These are phyloP conservation scores for Besnoitia besnoiti DNA, from an alignment of 169 alveolate genomes.

Conservation along the genomic window DNA sequence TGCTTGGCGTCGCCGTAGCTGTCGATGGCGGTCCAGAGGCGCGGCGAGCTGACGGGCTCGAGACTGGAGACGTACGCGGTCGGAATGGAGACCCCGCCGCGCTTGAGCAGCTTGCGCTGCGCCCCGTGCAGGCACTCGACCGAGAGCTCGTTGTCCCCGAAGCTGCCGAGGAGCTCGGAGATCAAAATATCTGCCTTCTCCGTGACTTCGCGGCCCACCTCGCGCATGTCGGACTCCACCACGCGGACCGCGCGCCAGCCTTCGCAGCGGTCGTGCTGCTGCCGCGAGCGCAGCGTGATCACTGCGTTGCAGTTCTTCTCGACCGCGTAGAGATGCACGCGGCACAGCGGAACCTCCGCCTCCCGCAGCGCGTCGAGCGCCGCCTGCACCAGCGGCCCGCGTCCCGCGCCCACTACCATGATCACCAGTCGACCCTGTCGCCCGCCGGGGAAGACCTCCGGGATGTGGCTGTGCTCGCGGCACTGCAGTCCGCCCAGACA, in stretches of 20 bases:
- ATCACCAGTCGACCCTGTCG: constrained; percentile 52
- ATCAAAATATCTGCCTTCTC: constrained; percentile 82
- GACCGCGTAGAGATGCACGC: constrained; percentile 68
- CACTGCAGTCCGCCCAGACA: neutral
- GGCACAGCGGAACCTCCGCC: constrained; percentile 29
- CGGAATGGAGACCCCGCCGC: constrained; percentile 79
- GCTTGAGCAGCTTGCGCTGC: constrained; percentile 68
- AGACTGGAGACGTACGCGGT: constrained; percentile 75
- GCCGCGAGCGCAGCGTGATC: constrained; percentile 69
- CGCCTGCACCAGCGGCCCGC: constrained; percentile 85
- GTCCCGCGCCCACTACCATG: constrained; percentile 86
- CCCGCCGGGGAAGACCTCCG: neutral
- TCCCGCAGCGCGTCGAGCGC: constrained; percentile 75
- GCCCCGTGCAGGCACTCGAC: constrained; percentile 87
- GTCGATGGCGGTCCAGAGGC: constrained; percentile 72
- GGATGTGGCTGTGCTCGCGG: neutral
- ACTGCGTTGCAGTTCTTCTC: constrained; percentile 86
- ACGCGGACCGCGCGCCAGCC: constrained; percentile 70
- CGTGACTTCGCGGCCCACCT: neutral
- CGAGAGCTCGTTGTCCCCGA: constrained; percentile 87
- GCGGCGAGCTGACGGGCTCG: constrained; percentile 78
- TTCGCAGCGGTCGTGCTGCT: constrained; percentile 26
- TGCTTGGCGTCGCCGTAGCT: constrained; percentile 40
- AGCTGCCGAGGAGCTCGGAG: constrained; percentile 84
- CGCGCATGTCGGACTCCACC: constrained; percentile 78